Conservation (phyloP, 805 yeast species). For the Lipomyces orientalis region DNA sequence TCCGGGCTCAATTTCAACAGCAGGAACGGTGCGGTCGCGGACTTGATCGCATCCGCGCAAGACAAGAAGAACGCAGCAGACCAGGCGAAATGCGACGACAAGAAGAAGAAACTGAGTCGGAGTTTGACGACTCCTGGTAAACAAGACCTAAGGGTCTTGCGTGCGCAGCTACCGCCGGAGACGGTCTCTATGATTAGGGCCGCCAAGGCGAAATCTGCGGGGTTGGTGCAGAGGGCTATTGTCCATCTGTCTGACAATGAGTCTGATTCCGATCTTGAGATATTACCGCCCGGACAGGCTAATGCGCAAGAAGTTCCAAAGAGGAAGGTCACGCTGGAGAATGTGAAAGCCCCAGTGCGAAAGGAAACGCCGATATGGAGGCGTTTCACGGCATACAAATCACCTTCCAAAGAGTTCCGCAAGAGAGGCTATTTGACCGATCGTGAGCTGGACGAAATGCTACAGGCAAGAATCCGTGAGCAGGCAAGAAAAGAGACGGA, state of each 20-base stretch:
- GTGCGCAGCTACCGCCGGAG: conserved; percentile 14
- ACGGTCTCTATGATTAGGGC: conserved; percentile 12
- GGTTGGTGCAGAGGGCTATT: conserved; percentile 1
- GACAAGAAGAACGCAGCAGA: not conserved
- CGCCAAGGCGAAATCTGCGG: conserved; percentile 18
- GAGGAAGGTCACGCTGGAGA: conserved; percentile 18
- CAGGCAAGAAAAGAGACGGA: conserved; percentile 23
- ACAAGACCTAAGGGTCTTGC: conserved; percentile 4
- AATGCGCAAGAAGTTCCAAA: not conserved
- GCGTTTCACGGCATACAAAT: conserved; percentile 1
- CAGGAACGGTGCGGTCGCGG: not conserved
- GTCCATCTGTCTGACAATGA: conserved; percentile 5
- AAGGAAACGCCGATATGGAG: conserved; percentile 11
- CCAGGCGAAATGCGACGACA: not conserved
- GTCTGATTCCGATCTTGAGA: conserved; percentile 22
- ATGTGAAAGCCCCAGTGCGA: conserved; percentile 8
- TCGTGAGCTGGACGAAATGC: conserved; percentile 16
- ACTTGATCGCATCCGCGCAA: not conserved
- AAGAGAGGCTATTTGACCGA: conserved; percentile 20
- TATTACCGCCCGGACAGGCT: conserved; percentile 17
- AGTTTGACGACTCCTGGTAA: not conserved
- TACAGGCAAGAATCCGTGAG: conserved; percentile 15
- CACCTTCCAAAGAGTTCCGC: not conserved
- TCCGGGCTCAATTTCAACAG: not conserved
- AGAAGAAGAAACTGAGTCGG: not conserved